Evolutionary conservation across 352 stramenopile genomes (phyloP).

Genomic region (Phytophthora tentaculata): DNA sequence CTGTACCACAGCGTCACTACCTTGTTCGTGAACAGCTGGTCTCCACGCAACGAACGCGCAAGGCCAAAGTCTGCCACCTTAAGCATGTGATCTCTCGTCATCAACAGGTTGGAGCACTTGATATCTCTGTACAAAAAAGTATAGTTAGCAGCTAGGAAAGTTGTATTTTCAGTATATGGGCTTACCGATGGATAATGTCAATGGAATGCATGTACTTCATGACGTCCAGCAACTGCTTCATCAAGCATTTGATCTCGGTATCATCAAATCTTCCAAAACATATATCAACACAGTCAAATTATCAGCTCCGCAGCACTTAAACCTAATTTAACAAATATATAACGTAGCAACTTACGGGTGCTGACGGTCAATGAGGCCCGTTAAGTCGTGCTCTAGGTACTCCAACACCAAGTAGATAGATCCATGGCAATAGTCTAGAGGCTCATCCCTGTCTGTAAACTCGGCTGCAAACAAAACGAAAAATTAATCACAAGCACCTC

Average conservation of each 20-base stretch:
- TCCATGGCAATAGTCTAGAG: slow-evolving; percentile 84
- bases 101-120: slow-evolving; percentile 94
- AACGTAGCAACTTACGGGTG: slow-evolving; percentile 58
- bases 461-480: slow-evolving; percentile 44
- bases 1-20: slow-evolving; percentile 97
- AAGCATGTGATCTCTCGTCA: slow-evolving; percentile 80
- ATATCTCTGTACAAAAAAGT: slow-evolving; percentile 56
- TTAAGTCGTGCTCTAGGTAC: slow-evolving; percentile 91
- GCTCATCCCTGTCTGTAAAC: slow-evolving; percentile 86
- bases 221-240: slow-evolving; percentile 86
- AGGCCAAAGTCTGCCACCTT: slow-evolving; percentile 90
- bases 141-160: background rate
- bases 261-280: slow-evolving; percentile 74
- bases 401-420: slow-evolving; percentile 90
- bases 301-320: background rate
- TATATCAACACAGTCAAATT: background rate
- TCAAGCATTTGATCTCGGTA: slow-evolving; percentile 88
- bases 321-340: background rate
- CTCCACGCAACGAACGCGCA: slow-evolving; percentile 82
- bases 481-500: background rate
- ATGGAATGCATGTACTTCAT: slow-evolving; percentile 90
- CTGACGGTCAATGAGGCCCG: slow-evolving; percentile 86
- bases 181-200: slow-evolving; percentile 87
- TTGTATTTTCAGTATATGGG: background rate
- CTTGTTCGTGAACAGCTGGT: slow-evolving; percentile 95